Evolutionary conservation across 352 stramenopile genomes (phyloP).

Genomic region (Phytophthora europaea): DNA sequence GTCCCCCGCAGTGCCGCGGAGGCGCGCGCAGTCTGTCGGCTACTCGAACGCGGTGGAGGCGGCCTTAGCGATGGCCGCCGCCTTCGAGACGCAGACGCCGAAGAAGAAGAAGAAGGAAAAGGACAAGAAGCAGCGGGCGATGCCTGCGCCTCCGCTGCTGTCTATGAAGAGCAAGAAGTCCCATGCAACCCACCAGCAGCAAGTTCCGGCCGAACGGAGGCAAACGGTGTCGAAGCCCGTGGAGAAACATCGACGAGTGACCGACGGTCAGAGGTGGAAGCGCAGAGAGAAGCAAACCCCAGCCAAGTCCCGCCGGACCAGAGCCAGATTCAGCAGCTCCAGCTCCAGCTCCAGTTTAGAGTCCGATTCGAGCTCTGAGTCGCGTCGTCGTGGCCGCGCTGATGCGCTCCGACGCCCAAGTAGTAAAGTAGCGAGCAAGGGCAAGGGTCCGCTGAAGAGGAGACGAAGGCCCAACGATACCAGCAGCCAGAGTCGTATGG

Average conservation of each 20-base stretch:
- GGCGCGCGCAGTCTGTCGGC: conserved; percentile 19
- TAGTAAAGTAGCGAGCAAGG: neutral
- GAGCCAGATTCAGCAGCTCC: conserved; percentile 13
- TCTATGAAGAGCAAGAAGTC: conserved; percentile 21
- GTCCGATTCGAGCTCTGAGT: conserved; percentile 8
- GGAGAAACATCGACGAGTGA: neutral
- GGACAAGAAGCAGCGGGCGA: neutral
- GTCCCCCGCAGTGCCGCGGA: conserved; percentile 2
- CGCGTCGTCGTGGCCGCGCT: neutral
- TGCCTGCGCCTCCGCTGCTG: conserved; percentile 21
- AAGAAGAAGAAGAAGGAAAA: conserved; percentile 18
- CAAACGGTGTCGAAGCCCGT: neutral
- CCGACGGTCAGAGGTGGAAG: neutral
- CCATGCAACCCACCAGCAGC: neutral
- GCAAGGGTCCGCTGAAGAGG: neutral
- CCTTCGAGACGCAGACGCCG: conserved; percentile 12
- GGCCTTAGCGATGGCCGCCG: conserved; percentile 43
- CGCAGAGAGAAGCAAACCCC: neutral
- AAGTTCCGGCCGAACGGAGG: neutral
- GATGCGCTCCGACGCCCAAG: neutral
- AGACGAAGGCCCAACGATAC: neutral
- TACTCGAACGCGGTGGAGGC: conserved; percentile 41
- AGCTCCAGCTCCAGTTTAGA: conserved; percentile 7
- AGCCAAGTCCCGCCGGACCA: neutral
- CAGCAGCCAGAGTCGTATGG: neutral